These are phyloP conservation scores for Podila horticola DNA, from an alignment of 192 early-diverging fungal species.

Conservation along the genomic window DNA sequence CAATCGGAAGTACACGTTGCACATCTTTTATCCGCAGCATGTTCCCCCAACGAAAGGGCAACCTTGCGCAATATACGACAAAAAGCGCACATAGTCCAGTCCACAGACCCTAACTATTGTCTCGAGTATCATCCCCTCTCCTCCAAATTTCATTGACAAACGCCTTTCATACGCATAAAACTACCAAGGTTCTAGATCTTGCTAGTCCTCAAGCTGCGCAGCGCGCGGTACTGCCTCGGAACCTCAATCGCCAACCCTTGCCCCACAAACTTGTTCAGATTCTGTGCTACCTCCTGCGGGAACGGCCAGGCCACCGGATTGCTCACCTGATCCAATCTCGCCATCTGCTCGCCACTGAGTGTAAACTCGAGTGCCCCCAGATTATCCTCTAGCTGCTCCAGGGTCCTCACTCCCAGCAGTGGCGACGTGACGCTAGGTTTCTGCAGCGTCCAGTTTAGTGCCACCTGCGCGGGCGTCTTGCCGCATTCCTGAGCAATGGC, in stretches of 20 bases:
- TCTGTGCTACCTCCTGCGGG: conserved; percentile 24
- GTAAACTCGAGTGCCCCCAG: conserved; percentile 51
- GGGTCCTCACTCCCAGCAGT: conserved; percentile 43
- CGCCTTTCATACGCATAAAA: no score
- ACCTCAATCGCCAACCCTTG: conserved; percentile 30
- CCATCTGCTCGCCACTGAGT: conserved; percentile 43
- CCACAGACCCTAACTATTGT: no score
- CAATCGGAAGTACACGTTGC: no score
- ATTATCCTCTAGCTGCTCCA: conserved; percentile 47
- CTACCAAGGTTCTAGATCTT: no score
- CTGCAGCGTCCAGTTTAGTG: conserved; percentile 57
- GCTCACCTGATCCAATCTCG: conserved; percentile 40
- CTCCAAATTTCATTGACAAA: no score
- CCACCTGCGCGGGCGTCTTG: conserved; percentile 58
- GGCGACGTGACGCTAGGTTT: conserved; percentile 54
- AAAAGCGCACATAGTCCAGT: no score
- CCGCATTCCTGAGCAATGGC: conserved; percentile 54
- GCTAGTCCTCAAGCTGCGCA: not conserved
- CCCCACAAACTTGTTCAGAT: conserved; percentile 22
- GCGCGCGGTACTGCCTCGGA: conserved; percentile 12
- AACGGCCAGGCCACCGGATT: conserved; percentile 41
- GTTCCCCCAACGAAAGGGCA: no score
- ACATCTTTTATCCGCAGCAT: no score
- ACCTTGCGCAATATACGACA: no score
- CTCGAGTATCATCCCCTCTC: no score